A percentile compares a stretch with the other conserved stretches of the same genome.
phyloP scores from a whole-genome alignment of 257 asterid species.

The Solanum chilense region DNA sequence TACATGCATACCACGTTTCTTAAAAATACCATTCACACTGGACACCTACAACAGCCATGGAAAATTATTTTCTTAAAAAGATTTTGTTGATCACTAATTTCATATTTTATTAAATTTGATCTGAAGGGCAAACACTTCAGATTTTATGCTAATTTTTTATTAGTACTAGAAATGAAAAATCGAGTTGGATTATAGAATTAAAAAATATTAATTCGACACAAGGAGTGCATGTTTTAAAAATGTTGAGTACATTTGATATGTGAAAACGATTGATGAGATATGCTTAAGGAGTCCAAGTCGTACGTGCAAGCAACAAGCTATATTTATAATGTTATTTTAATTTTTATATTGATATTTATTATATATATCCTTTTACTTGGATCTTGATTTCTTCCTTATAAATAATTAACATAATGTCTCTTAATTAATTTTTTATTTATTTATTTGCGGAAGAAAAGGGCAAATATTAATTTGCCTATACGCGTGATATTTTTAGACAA shows the following conservation, averaged over 20 bases:
- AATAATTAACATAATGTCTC: too few relatives aligned
- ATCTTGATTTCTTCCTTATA: too few relatives aligned
- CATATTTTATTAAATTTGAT: not conserved
- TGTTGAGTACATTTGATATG: not conserved
- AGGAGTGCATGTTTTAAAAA: not conserved
- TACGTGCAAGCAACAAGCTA: not conserved
- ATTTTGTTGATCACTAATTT: not conserved
- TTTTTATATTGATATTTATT: too few relatives aligned
- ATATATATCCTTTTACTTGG: too few relatives aligned
- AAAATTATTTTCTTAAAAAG: not conserved
- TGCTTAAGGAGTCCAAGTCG: not conserved
- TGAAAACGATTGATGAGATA: not conserved
- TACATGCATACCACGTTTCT: too few relatives aligned
- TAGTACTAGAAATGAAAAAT: not conserved
- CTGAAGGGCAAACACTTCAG: not conserved
- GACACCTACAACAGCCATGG: too few relatives aligned
- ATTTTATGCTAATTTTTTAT: not conserved
- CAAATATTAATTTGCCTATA: too few relatives aligned
- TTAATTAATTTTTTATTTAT: too few relatives aligned
- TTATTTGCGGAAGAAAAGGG: too few relatives aligned
- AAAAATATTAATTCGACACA: not conserved
- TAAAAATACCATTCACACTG: not conserved
- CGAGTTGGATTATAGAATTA: not conserved
- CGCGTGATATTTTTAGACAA: too few relatives aligned
- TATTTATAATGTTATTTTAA: not conserved